Percentiles rank a stretch among this genome's conserved stretches.
phyloP scores from a whole-genome alignment of 768 basidiomycete genomes.

The Boletus vermiculosoides region DNA sequence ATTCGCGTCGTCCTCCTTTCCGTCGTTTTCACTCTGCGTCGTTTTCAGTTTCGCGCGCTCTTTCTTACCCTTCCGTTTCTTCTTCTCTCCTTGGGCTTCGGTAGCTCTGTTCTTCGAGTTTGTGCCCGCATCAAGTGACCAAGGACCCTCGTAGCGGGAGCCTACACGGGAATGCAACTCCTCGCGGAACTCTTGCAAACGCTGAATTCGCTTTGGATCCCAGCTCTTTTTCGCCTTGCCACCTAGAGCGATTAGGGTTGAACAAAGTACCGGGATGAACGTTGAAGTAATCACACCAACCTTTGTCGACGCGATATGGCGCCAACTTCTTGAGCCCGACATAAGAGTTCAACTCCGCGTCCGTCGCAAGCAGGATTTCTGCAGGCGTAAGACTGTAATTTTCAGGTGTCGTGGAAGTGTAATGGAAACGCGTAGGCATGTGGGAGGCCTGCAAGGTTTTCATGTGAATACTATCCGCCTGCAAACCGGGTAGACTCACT shows the following conservation, averaged over 20 bases:
- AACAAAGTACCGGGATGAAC: neutral
- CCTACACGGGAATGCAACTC: conserved; percentile 49
- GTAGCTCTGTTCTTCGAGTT: conserved; percentile 4
- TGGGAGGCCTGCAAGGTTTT: conserved; percentile 68
- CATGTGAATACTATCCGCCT: neutral
- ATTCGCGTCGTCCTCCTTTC: conserved; percentile 1
- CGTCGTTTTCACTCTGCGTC: conserved; percentile 18
- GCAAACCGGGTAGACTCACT: conserved; percentile 46
- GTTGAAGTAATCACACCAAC: conserved; percentile 15
- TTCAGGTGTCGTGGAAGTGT: conserved; percentile 64
- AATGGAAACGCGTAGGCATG: conserved; percentile 91
- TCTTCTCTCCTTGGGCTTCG: conserved; percentile 32
- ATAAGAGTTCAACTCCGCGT: conserved; percentile 90
- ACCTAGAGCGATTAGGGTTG: conserved; percentile 6
- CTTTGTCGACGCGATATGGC: conserved; percentile 70
- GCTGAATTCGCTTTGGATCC: conserved; percentile 61
- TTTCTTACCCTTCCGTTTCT: conserved; percentile 72
- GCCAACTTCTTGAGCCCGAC: conserved; percentile 88
- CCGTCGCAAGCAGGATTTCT: conserved; percentile 89
- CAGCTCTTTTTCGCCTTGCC: conserved; percentile 40
- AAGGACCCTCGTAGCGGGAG: conserved; percentile 15
- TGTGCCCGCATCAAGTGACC: conserved; percentile 13
- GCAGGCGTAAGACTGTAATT: conserved; percentile 70
- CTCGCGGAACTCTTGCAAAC: conserved; percentile 70
- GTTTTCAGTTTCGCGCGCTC: conserved; percentile 55